Conservation (phyloP, 371 early-diverging fungal genomes). For the Syncephalis fuscata region DNA sequence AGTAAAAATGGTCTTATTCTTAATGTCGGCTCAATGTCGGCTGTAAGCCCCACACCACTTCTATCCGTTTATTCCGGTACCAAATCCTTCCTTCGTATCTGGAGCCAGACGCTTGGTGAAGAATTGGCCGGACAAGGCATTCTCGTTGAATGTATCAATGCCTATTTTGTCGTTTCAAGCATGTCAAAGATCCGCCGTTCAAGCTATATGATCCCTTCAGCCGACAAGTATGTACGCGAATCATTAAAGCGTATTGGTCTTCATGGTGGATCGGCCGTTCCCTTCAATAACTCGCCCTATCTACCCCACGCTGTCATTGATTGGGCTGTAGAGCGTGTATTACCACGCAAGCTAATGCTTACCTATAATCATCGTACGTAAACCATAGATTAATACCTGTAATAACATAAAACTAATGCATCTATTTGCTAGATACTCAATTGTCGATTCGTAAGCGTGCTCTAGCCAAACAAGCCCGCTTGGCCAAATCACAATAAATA, state of each 20-base stretch:
- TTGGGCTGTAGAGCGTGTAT: constrained; percentile 53
- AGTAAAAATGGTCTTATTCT: constrained; percentile 74
- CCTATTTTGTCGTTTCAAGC: constrained; percentile 79
- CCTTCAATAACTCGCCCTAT: constrained; percentile 61
- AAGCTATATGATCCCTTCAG: constrained; percentile 57
- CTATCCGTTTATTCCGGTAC: constrained; percentile 87
- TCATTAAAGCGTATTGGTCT: constrained; percentile 64
- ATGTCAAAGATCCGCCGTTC: constrained; percentile 87
- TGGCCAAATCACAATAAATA: constrained; percentile 13
- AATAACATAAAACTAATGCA: neutral
- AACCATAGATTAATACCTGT: neutral
- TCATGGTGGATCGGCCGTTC: constrained; percentile 45
- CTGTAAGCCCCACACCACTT: constrained; percentile 72
- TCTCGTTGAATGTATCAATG: constrained; percentile 77
- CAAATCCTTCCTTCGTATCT: constrained; percentile 84
- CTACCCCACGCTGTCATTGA: constrained; percentile 62
- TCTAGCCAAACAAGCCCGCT: constrained; percentile 41
- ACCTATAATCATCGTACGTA: constrained; percentile 34
- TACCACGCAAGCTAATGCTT: constrained; percentile 39
- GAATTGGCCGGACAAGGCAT: constrained; percentile 65
- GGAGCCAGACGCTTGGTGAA: constrained; percentile 75
- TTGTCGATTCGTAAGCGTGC: constrained; percentile 58
- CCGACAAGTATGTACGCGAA: constrained; percentile 58
- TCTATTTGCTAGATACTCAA: constrained; percentile 24
- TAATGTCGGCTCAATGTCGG: constrained; percentile 89